Evolutionary conservation across 2,329 filamentous ascomycete genomes (phyloP), one percentile per base, ranked within the genome.

Genomic region (Pleomassaria siparia): DNA sequence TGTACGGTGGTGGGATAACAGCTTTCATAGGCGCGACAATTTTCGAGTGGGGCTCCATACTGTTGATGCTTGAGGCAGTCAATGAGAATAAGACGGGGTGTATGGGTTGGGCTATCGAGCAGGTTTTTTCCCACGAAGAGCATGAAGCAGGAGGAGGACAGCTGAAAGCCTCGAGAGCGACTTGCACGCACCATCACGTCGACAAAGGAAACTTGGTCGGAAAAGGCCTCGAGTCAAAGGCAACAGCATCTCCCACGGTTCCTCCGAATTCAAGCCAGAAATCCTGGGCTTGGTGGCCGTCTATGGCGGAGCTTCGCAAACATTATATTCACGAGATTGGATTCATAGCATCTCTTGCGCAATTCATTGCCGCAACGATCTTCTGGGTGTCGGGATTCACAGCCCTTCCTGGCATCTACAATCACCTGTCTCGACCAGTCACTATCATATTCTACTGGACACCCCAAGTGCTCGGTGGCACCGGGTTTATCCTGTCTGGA

Each of bases 41-140:
- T 6, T 88, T 89, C 62, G 83, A 85, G 55, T 44, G 85, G 3
- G 85, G 84, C 0, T 83, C 81, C 28, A 60, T 87, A 1, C 66
- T 88, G 1, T 72, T 88, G 21, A 74, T 88, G 66, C 70, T 86
- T 1, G 85, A 88, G 64, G 85, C 85, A 3, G 74, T 87, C n/a
- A 88, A 88, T 61, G 82, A 84, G 58, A 82, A 86, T 56, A 73
- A 79, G 11, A 72, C 78, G 0, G 82, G 80, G 11, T 88, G 85
- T 63, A 88, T 88, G 61, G 85, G 85, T 3, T 88, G 84, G 84
- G 85, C 84, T 0, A 56, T 88, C 1, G 80, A 86, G 54, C 74
- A 74, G 18, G 74, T 74, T 0, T 32, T 80, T 2, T 72, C 72
- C 32, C 59, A 58, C 12, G 49, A 54, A 15, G 51, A 59, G 18